phyloP scores from a whole-genome alignment of 1,284 basidiomycete genomes.

The Sanguinoderma infundibulare region DNA sequence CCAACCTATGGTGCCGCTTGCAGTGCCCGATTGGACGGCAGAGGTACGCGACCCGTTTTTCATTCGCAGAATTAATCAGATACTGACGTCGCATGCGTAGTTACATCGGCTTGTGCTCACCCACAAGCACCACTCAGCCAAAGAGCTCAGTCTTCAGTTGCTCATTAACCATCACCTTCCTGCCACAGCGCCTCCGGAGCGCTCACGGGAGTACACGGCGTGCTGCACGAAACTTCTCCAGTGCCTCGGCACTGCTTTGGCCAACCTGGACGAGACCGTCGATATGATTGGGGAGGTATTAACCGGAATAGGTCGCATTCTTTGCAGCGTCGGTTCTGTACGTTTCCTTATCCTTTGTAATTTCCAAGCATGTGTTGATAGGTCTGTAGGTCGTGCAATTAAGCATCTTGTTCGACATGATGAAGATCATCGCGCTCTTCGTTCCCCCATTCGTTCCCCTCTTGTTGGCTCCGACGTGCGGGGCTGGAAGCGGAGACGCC shows the following conservation, averaged over 20 bases:
- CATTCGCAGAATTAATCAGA: not conserved
- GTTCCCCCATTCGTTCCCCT: slow-evolving; percentile 51
- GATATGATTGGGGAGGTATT: slow-evolving; percentile 18
- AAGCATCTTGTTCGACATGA: slow-evolving; percentile 55
- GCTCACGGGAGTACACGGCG: slow-evolving; percentile 42
- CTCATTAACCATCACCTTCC: slow-evolving; percentile 49
- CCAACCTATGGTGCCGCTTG: slow-evolving; percentile 22
- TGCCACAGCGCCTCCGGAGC: slow-evolving; percentile 28
- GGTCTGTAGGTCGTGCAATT: slow-evolving; percentile 46
- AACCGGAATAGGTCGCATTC: slow-evolving; percentile 26
- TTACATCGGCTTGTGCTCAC: slow-evolving; percentile 61
- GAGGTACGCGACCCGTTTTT: slow-evolving; percentile 46
- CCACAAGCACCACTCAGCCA: slow-evolving; percentile 45
- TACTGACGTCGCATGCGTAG: slow-evolving; percentile 38
- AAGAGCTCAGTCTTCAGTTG: slow-evolving; percentile 56
- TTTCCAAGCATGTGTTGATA: slow-evolving; percentile 2
- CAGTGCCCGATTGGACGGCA: slow-evolving; percentile 44
- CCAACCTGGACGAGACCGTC: slow-evolving; percentile 20
- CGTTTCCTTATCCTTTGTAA: slow-evolving; percentile 28
- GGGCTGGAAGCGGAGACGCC: slow-evolving; percentile 27
- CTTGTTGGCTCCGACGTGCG: slow-evolving; percentile 41
- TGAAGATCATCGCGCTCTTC: slow-evolving; percentile 49
- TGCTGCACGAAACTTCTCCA: slow-evolving; percentile 52
- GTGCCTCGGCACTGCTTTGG: slow-evolving; percentile 43
- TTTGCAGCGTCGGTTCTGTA: slow-evolving; percentile 47